Percentiles rank a stretch among this genome's conserved stretches.
phyloP scores from a whole-genome alignment of 768 basidiomycete species.

The Auriscalpium vulgare region DNA sequence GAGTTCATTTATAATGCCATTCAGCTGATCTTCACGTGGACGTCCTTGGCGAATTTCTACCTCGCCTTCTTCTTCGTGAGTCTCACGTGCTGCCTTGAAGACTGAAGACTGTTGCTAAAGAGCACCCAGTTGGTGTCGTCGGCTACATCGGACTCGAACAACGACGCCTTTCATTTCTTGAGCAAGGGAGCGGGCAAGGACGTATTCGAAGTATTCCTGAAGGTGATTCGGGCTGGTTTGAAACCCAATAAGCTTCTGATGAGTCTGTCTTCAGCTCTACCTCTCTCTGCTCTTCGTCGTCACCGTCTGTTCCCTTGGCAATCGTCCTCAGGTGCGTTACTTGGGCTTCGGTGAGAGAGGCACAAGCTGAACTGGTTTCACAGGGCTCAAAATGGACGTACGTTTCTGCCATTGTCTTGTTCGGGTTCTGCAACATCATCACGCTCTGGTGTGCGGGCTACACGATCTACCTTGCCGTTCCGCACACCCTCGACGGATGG shows the following conservation, averaged over 20 bases:
- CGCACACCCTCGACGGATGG: conserved; percentile 71
- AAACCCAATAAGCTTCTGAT: background rate
- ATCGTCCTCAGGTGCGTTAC: conserved; percentile 58
- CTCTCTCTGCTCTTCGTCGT: conserved; percentile 79
- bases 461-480: conserved; percentile 81
- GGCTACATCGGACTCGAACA: conserved; percentile 47
- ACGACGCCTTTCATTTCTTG: conserved; percentile 81
- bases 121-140: conserved; percentile 64
- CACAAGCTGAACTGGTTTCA: background rate
- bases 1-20: conserved; percentile 90
- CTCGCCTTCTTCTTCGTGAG: conserved; percentile 90
- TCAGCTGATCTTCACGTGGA: conserved; percentile 92
- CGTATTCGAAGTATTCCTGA: conserved; percentile 73
- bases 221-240: conserved; percentile 19
- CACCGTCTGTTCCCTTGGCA: conserved; percentile 83
- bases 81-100: conserved; percentile 13
- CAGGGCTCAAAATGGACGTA: conserved; percentile 86
- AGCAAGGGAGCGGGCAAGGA: conserved; percentile 59
- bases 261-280: conserved; percentile 49
- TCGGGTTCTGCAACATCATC: conserved; percentile 72
- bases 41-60: conserved; percentile 87
- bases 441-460: conserved; percentile 87
- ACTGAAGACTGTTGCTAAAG: conserved; percentile 17
- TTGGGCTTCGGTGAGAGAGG: no score
- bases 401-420: conserved; percentile 63